Percentiles rank a stretch among this genome's conserved stretches.
These are phyloP conservation scores for Pythium coloratum DNA, from an alignment of 352 stramenopile genomes.

Conservation along the genomic window DNA sequence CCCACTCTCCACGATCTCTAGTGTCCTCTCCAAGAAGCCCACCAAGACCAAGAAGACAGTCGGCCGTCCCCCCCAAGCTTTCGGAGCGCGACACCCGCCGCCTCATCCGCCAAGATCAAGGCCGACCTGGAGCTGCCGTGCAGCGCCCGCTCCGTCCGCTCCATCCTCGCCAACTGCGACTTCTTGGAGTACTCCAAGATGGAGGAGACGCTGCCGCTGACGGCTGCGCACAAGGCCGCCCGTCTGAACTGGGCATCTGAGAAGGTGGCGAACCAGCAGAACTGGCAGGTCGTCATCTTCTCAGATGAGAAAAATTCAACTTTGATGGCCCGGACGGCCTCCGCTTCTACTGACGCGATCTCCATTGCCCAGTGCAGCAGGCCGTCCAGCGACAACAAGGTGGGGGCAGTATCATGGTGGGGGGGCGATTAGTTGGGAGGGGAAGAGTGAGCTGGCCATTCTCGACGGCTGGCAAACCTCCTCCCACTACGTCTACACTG, in stretches of 20 bases:
- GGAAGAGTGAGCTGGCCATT: conserved; percentile 3
- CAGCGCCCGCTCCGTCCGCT: conserved; percentile 20
- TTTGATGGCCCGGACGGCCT: conserved; percentile 38
- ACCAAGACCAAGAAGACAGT: neutral
- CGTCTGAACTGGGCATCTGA: conserved; percentile 7
- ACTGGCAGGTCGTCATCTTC: conserved; percentile 37
- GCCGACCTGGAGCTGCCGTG: neutral
- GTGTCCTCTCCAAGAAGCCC: neutral
- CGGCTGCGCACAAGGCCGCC: neutral
- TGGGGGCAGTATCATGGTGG: conserved; percentile 22
- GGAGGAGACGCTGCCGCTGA: conserved; percentile 14
- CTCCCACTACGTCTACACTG: conserved; percentile 13
- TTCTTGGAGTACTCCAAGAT: conserved; percentile 28
- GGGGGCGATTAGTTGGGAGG: conserved; percentile 12
- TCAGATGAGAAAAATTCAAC: conserved; percentile 48
- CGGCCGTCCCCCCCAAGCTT: neutral
- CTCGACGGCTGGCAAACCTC: conserved; percentile 6
- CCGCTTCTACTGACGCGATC: conserved; percentile 34
- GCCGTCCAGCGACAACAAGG: conserved; percentile 1
- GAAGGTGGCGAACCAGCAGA: conserved; percentile 9
- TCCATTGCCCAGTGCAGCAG: neutral
- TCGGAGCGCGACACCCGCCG: neutral
- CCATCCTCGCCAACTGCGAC: conserved; percentile 13
- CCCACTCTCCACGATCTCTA: neutral
- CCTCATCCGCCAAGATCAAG: neutral